Conservation (phyloP, 148 eudicot species). For the Cornus suecica region DNA sequence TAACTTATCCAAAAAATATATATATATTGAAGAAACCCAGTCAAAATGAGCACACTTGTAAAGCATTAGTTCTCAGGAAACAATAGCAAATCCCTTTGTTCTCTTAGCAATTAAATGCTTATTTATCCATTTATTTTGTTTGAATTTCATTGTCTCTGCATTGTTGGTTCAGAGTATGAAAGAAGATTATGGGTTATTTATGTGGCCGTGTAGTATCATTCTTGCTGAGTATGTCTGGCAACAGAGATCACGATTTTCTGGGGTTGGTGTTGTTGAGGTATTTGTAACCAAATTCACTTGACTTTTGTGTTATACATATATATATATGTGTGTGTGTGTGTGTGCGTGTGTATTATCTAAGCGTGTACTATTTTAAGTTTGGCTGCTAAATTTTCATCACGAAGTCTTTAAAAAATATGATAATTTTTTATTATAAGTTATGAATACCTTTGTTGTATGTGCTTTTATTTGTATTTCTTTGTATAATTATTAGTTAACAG, state of each 20-base stretch:
- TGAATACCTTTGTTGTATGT: not conserved
- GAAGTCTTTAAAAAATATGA: not conserved
- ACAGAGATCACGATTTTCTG: slow-evolving; percentile 62
- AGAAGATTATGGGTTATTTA: slow-evolving; percentile 90
- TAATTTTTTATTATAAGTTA: not conserved
- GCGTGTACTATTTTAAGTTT: not conserved
- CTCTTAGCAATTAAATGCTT: not conserved
- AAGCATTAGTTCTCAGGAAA: no score
- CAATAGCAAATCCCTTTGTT: no score
- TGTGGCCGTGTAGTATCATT: slow-evolving; percentile 83
- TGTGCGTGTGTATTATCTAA: no score
- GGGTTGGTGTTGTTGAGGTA: slow-evolving; percentile 69
- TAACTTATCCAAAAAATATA: no score
- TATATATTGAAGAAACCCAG: no score
- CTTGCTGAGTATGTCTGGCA: slow-evolving; percentile 97
- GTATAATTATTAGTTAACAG: slow-evolving; percentile 31
- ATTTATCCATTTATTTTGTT: no score
- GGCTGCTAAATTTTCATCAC: not conserved
- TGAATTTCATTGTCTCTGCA: not conserved
- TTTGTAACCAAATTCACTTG: not conserved
- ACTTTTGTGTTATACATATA: not conserved
- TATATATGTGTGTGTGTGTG: no score
- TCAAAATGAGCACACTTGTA: no score
- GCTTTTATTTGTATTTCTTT: not conserved
- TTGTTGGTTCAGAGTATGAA: slow-evolving; percentile 49